Evolutionary conservation across 345 rosid species (phyloP), one percentile per base, ranked within the genome.

Genomic region (Eucalyptus brandiana): DNA sequence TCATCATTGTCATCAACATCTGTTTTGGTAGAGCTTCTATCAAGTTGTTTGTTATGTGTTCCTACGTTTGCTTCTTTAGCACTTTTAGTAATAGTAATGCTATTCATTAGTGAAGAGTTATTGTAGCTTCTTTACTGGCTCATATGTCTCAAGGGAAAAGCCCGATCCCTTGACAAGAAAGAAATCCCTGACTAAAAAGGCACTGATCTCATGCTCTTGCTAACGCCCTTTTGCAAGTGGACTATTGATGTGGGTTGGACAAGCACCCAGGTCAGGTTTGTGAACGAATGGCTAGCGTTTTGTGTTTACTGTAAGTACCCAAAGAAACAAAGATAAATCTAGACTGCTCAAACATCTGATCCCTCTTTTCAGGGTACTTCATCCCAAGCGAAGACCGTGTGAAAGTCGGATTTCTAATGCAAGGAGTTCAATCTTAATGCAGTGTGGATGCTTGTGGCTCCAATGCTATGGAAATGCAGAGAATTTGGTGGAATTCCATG

Each of bases 211-310:
- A 26, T 87, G 24, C 83, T 26, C 17, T 16, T 53, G 32, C 0
- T 54, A 32, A 48, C n/a, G 18, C 28, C 88, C 80, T 87, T 42
- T 45, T 48, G 90, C 91, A 96, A 99, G 93, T 97, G 99, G 99
- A 97, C 98, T 37, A 96, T 96, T 88, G 99, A 97, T 47, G 99
- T 97, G 86, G 99, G 99, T 83, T 97, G 99, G 99, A 97, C 99
- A n/a, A 97, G 99, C 91, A 93, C 99, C 80, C 96, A 99, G 99
- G 99, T 96, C 54, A 92, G 98, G 89, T 88, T 97, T 60, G 96
- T 95, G 88, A 96, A 96, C 85, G 98, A 94, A 92, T 96, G 99
- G 99, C 94, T 97, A 40, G 99, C 98, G 34, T 98, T 94, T 90
- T 96, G 98, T 72, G 97, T 96, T n/a, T 97, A 96, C 91, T 45